These are phyloP conservation scores for Lasiodiplodia theobromae DNA, from an alignment of 2,329 filamentous ascomycete genomes.

Conservation along the genomic window DNA sequence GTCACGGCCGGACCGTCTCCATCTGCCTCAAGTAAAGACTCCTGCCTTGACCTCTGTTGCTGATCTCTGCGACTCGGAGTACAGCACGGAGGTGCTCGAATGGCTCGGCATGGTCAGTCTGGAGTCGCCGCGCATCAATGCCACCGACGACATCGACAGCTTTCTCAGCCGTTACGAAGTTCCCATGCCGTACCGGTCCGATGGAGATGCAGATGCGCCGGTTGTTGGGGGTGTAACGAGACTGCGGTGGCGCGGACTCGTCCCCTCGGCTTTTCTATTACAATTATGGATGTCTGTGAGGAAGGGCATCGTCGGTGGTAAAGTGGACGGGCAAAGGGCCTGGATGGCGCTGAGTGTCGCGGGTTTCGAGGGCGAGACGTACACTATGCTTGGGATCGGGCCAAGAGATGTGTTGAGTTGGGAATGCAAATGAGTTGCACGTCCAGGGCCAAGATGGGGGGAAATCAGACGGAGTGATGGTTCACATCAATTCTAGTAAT, in stretches of 20 bases:
- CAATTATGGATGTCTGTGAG: slow-evolving; percentile 39
- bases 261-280: slow-evolving; percentile 45
- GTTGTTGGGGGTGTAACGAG: slow-evolving; percentile 40
- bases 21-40: slow-evolving; percentile 38
- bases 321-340: slow-evolving; percentile 31
- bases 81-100: slow-evolving; percentile 72
- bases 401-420: slow-evolving; percentile 43
- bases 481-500: neutral
- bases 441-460: too few species aligned
- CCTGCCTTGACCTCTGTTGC: slow-evolving; percentile 35
- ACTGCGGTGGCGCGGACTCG: slow-evolving; percentile 54
- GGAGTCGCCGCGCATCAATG: slow-evolving; percentile 67
- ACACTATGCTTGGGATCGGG: slow-evolving; percentile 44
- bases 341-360: slow-evolving; percentile 45
- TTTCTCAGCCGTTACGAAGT: slow-evolving; percentile 73
- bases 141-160: slow-evolving; percentile 67
- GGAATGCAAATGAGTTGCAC: slow-evolving; percentile 37
- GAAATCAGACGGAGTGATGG: neutral
- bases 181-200: slow-evolving; percentile 51
- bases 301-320: slow-evolving; percentile 35
- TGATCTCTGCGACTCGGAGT: slow-evolving; percentile 63
- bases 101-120: slow-evolving; percentile 75
- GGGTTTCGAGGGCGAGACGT: slow-evolving; percentile 40
- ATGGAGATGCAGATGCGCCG: slow-evolving; percentile 20
- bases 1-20: slow-evolving; percentile 38